Evolutionary conservation across 2,329 filamentous ascomycete species (phyloP).

Genomic region (Aaosphaeria arxii): DNA sequence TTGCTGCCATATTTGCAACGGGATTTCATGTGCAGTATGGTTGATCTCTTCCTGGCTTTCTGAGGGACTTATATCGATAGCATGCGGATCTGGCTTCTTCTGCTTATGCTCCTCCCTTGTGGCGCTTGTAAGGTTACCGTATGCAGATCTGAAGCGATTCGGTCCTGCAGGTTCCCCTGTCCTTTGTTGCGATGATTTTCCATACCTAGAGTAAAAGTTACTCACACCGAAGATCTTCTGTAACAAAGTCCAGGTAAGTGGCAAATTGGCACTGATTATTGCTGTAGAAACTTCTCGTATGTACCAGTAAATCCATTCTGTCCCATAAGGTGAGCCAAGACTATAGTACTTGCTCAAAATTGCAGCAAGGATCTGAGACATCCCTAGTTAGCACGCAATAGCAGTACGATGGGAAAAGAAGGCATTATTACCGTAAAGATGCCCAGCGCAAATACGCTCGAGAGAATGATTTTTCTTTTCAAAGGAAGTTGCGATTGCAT

Average conservation of each 20-base stretch:
- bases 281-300: conserved; percentile 27
- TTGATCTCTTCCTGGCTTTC: no score
- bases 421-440: conserved; percentile 32
- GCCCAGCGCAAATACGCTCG: conserved; percentile 53
- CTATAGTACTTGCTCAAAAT: conserved; percentile 48
- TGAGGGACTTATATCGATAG: no score
- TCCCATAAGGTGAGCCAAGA: conserved; percentile 20
- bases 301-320: conserved; percentile 32
- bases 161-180: no score
- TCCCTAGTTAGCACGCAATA: conserved; percentile 29
- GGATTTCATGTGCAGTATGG: no score
- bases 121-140: no score
- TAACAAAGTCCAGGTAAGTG: conserved; percentile 51
- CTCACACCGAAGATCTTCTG: conserved; percentile 44
- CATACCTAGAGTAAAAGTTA: background rate
- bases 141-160: no score
- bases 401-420: background rate
- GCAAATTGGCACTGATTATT: conserved; percentile 50
- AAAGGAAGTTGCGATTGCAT: conserved; percentile 41
- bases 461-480: conserved; percentile 53
- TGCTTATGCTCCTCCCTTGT: no score
- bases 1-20: no score
- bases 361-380: conserved; percentile 48
- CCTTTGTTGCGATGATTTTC: no score
- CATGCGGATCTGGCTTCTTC: no score